Evolutionary conservation across 164 flowering plant species (phyloP).

Genomic region (Vitis rupestris): DNA sequence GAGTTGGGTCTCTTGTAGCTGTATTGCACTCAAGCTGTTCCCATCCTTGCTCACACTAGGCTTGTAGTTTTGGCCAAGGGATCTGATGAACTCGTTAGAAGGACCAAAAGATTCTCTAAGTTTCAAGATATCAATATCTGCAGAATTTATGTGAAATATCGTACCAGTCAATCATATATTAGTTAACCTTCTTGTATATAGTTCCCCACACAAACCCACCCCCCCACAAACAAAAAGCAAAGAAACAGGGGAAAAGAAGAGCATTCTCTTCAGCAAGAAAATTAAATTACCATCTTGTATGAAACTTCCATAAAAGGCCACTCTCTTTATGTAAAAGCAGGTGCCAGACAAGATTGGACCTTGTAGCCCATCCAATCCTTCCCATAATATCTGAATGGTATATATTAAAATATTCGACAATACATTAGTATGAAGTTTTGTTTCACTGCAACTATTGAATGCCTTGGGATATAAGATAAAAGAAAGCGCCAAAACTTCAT

Average conservation of each 20-base stretch:
- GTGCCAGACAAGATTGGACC: slow-evolving; percentile 49
- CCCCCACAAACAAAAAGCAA: too few relatives aligned
- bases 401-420: background rate
- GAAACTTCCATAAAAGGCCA: slow-evolving; percentile 27
- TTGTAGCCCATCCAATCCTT: slow-evolving; percentile 45
- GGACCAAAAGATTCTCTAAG: slow-evolving; percentile 28
- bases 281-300: too few relatives aligned
- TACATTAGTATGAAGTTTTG: background rate
- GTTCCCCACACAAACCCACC: too few relatives aligned
- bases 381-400: slow-evolving; percentile 24
- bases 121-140: background rate
- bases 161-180: too few relatives aligned
- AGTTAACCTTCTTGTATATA: too few relatives aligned
- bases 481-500: too few relatives aligned
- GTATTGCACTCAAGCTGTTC: background rate
- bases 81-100: slow-evolving; percentile 36
- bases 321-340: slow-evolving; percentile 42
- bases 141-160: too few relatives aligned
- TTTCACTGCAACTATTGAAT: too few relatives aligned
- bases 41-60: background rate
- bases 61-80: slow-evolving; percentile 10
- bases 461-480: background rate
- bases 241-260: too few relatives aligned
- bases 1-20: slow-evolving; percentile 21
- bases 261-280: too few relatives aligned